phyloP scores from a whole-genome alignment of 768 basidiomycete genomes.

The Lactarius hengduanensis region DNA sequence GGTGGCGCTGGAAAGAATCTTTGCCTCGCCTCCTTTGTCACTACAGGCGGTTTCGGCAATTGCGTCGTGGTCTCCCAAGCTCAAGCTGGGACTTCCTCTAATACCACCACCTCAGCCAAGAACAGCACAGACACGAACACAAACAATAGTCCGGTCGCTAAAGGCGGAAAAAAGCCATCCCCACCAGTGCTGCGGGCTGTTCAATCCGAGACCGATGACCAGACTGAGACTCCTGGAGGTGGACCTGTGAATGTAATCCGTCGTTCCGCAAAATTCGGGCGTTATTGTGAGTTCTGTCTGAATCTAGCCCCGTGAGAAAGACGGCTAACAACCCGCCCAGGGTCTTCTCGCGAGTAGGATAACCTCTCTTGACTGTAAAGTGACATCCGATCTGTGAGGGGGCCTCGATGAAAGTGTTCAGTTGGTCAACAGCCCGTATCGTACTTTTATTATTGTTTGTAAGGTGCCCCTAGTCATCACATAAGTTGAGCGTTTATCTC shows the following conservation, averaged over 20 bases:
- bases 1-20: slow-evolving; percentile 46
- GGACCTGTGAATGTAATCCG: neutral
- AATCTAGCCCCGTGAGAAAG: neutral
- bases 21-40: slow-evolving; percentile 53
- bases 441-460: neutral
- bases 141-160: too few species aligned
- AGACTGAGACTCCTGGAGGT: neutral
- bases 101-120: neutral
- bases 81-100: too few species aligned
- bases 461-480: neutral
- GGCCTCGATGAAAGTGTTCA: neutral
- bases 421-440: neutral
- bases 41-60: slow-evolving; percentile 53
- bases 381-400: neutral
- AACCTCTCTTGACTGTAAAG: neutral
- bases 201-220: too few species aligned
- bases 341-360: slow-evolving; percentile 11
- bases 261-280: neutral
- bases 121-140: neutral
- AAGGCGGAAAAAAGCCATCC: too few species aligned
- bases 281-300: slow-evolving; percentile 5
- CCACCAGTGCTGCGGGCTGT: too few species aligned
- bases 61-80: slow-evolving; percentile 47
- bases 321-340: slow-evolving; percentile 2
- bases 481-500: neutral